Percentiles rank a stretch among this genome's conserved stretches.
Evolutionary conservation across 192 early-diverging fungal genomes (phyloP).

Genomic region (Backusella australiensis): DNA sequence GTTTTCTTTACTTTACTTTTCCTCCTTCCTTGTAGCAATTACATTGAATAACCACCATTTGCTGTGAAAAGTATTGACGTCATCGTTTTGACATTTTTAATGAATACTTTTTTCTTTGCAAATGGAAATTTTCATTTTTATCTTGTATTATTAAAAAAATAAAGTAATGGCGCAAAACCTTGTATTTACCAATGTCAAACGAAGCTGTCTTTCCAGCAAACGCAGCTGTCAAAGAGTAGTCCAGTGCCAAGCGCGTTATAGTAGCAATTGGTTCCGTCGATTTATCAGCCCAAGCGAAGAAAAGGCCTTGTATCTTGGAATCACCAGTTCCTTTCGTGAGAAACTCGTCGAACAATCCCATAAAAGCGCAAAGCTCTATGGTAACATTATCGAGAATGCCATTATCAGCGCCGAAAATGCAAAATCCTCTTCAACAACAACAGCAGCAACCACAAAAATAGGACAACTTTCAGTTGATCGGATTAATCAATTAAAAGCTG

Average conservation of each 20-base stretch:
- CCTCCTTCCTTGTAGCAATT: too few relatives aligned
- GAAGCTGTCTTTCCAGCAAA: background rate
- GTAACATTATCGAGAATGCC: conserved; percentile 31
- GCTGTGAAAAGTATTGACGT: background rate
- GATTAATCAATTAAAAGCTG: conserved; percentile 17
- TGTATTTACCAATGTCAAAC: background rate
- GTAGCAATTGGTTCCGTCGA: conserved; percentile 24
- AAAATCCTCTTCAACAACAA: background rate
- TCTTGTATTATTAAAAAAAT: background rate
- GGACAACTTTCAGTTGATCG: conserved; percentile 8
- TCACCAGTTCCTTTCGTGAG: conserved; percentile 34
- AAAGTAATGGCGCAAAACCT: background rate
- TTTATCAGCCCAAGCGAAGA: conserved; percentile 35
- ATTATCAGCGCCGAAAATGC: conserved; percentile 14
- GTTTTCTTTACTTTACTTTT: too few relatives aligned
- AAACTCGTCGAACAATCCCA: conserved; percentile 21
- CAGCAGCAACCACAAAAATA: background rate
- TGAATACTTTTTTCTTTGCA: background rate
- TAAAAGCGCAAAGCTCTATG: conserved; percentile 18
- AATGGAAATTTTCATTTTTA: background rate
- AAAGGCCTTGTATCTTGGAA: conserved; percentile 25
- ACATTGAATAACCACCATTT: background rate
- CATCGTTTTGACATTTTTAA: background rate
- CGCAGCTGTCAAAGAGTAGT: background rate
- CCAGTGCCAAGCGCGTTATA: background rate